These are phyloP conservation scores for Scheffersomyces cryptocercus DNA, from an alignment of 1,139 yeast species.

Conservation along the genomic window DNA sequence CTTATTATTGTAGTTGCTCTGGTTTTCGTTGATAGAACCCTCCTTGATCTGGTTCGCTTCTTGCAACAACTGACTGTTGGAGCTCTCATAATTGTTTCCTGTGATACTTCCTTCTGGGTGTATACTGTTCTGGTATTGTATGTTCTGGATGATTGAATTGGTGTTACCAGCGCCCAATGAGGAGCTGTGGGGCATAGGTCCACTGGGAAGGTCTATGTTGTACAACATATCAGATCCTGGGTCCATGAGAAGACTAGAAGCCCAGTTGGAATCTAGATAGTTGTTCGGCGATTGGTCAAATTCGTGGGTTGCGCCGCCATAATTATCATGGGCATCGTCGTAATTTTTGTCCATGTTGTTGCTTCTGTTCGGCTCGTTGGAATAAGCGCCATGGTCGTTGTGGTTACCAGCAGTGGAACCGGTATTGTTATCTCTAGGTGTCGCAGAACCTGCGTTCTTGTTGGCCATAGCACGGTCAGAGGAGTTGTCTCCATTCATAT, in stretches of 20 bases:
- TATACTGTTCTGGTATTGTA: conserved; percentile 36
- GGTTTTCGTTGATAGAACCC: conserved; percentile 2
- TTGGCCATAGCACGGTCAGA: too few species aligned
- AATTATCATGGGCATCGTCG: too few species aligned
- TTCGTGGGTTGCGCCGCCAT: conserved; percentile 2
- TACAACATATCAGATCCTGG: conserved; percentile 38
- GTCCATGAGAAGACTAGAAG: conserved; percentile 39
- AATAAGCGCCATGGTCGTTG: too few species aligned
- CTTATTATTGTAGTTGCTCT: conserved; percentile 3
- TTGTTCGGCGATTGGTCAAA: conserved; percentile 28
- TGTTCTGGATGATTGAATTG: conserved; percentile 31
- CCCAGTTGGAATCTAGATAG: conserved; percentile 50
- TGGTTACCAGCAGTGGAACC: too few species aligned
- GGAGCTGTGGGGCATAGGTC: neutral
- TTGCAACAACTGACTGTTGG: conserved; percentile 5
- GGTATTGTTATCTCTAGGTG: too few species aligned
- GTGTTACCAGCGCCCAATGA: conserved; percentile 10
- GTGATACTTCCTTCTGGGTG: conserved; percentile 13
- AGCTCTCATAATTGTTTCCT: conserved; percentile 2
- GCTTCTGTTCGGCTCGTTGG: too few species aligned
- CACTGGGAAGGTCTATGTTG: conserved; percentile 23
- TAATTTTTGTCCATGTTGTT: too few species aligned
- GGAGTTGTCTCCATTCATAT: too few species aligned
- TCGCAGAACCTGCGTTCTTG: too few species aligned
- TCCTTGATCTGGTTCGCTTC: too few species aligned